Base-by-base conservation (phyloP, 257 asterid species). In the Rauvolfia tetraphylla region DNA sequence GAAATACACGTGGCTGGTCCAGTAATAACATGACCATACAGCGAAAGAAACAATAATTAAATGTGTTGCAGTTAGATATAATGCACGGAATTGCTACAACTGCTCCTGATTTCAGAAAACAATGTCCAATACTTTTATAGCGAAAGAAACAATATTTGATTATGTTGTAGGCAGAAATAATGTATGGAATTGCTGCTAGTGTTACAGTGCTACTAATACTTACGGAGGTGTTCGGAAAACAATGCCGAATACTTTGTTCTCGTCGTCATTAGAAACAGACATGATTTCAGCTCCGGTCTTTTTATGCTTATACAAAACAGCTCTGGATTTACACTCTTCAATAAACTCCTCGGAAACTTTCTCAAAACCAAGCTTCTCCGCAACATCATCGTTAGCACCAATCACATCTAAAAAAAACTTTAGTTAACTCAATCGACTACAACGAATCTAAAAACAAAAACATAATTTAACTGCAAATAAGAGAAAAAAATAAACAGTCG, bases 171-270 rank as follows among this genome's bases (percentile, higher is more conserved):
- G 22, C 68, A 61, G 68, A 61, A 31, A 61, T 29, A 61, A 29
- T 14, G 33, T 41, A 61, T 61, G 68, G 39, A 13, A 13, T 27
- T 61, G n/a, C 41, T 29, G 31, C 41, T n/a, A n/a, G 8, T 41
- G 44, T 3, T 3, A 46, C 14, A 6, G 51, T 20, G 41, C 71
- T 25, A 3, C 71, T 38, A 70, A 27, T 34, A 78, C 99, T 88
- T 86, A 95, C 99, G 97, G 97, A 76, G 99, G 99, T 22, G 97
- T 93, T 73, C 97, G 86, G 80, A 95, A 89, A 75, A 95, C 99
- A 82, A 95, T 88, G 78, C 98, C 99, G 29, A 95, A 95, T 53
- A 91, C 96, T 81, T 95, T 95, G 79, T 95, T 95, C 93, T 95
- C 99, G 20, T 95, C 99, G 9, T 95, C 98, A 74, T 93, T 95